Evolutionary conservation across 495 filamentous ascomycete genomes (phyloP).

Genomic region (Penicillium samsonianum): DNA sequence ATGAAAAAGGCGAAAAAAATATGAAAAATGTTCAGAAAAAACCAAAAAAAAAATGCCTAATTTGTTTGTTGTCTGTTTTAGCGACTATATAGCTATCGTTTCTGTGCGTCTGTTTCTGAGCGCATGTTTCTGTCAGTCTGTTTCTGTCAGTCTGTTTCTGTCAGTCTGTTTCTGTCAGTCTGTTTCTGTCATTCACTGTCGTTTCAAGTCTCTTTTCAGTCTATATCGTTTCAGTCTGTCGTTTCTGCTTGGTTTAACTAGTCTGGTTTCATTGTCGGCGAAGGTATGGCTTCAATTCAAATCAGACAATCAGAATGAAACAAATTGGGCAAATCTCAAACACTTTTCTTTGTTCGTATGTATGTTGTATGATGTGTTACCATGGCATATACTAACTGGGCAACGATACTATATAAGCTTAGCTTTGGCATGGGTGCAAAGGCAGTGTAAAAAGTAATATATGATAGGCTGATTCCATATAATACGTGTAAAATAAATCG

Average conservation of each 20-base stretch:
- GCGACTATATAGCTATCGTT: background rate
- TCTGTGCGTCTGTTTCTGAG: too few relatives aligned
- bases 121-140: too few relatives aligned
- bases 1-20: background rate
- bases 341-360: background rate
- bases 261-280: background rate
- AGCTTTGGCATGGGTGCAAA: too few relatives aligned
- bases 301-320: conserved; percentile 1
- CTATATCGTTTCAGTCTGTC: too few relatives aligned
- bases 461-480: background rate
- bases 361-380: background rate
- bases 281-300: conserved; percentile 6
- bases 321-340: background rate
- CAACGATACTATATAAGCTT: too few relatives aligned
- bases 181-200: too few relatives aligned
- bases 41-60: conserved; percentile 8
- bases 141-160: too few relatives aligned
- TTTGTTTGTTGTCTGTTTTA: conserved; percentile 12
- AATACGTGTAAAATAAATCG: background rate
- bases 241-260: background rate
- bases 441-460: background rate
- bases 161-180: too few relatives aligned
- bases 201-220: too few relatives aligned
- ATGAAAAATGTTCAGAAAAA: too few relatives aligned
- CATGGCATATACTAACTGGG: background rate